Conservation (phyloP, 306 rosid species). For the Quillaja saponaria region DNA sequence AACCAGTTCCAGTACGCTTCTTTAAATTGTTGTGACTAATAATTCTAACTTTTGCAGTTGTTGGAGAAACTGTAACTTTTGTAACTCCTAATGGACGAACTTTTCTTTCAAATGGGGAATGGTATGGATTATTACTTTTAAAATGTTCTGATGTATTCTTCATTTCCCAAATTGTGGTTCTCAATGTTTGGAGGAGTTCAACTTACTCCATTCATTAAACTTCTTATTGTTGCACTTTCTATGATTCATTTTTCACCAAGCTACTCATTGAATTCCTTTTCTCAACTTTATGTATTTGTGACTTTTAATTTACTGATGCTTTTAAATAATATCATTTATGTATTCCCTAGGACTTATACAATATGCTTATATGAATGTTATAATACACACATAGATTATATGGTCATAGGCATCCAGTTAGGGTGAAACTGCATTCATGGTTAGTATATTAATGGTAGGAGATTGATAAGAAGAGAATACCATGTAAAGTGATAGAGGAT, state of each 20-base stretch:
- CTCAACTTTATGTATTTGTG: too few relatives aligned
- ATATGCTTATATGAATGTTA: too few relatives aligned
- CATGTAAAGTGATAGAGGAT: too few relatives aligned
- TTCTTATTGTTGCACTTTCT: conserved; percentile 21
- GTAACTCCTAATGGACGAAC: conserved; percentile 54
- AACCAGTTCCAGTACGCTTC: conserved; percentile 1
- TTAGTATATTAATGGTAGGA: neutral
- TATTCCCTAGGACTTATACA: too few relatives aligned
- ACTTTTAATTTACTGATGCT: too few relatives aligned
- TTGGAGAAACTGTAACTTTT: conserved; percentile 85
- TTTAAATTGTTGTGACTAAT: conserved; percentile 25
- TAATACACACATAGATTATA: neutral
- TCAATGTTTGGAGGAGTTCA: neutral
- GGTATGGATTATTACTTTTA: conserved; percentile 49
- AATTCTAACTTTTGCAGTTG: conserved; percentile 54
- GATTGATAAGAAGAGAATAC: too few relatives aligned
- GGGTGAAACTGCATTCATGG: neutral
- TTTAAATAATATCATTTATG: too few relatives aligned
- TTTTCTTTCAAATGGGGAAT: conserved; percentile 90
- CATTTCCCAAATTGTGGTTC: conserved; percentile 6
- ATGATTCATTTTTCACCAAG: conserved; percentile 11
- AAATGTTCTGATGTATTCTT: conserved; percentile 11
- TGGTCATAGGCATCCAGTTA: neutral
- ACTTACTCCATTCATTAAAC: conserved; percentile 17
- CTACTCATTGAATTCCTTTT: neutral